Percentiles rank a stretch among this genome's conserved stretches.
Evolutionary conservation across 768 basidiomycete genomes (phyloP).

Genomic region (Thelephora ganbajun): DNA sequence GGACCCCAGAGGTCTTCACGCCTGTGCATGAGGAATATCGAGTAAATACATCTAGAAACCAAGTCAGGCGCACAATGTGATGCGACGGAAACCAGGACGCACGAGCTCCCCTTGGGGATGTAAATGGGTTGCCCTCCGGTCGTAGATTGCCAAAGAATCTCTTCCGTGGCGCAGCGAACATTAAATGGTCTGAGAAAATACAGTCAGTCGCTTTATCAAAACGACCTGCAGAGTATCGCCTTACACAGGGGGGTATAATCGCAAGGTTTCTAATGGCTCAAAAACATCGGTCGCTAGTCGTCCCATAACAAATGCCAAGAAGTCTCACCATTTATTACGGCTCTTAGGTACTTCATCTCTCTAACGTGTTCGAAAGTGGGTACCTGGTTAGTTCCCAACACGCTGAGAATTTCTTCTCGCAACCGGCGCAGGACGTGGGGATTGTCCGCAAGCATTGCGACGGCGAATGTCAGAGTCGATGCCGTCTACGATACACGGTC

Average conservation of each 20-base stretch:
- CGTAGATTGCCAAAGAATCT: conserved; percentile 1
- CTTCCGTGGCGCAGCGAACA: conserved; percentile 1
- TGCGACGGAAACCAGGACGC: not conserved
- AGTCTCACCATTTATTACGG: conserved; percentile 36
- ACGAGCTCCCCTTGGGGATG: conserved; percentile 25
- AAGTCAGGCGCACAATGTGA: not conserved
- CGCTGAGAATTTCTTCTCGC: conserved; percentile 32
- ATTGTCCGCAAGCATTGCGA: conserved; percentile 41
- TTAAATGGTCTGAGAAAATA: not conserved
- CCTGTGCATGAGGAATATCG: conserved; percentile 44
- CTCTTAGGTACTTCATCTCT: conserved; percentile 44
- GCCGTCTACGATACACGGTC: conserved; percentile 19
- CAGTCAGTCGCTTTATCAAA: not conserved
- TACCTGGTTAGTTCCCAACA: conserved; percentile 26
- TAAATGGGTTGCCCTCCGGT: conserved; percentile 23
- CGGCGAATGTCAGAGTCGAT: conserved; percentile 34
- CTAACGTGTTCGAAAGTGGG: conserved; percentile 44
- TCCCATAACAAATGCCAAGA: not conserved
- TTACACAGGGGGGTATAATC: conserved; percentile 14
- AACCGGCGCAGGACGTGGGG: conserved; percentile 31
- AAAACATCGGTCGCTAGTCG: not conserved
- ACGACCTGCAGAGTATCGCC: not conserved
- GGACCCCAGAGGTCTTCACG: conserved; percentile 54
- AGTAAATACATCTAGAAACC: conserved; percentile 25
- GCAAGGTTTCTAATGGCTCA: conserved; percentile 10